These are phyloP conservation scores for Salix caprea DNA, from an alignment of 345 rosid genomes.

Conservation along the genomic window DNA sequence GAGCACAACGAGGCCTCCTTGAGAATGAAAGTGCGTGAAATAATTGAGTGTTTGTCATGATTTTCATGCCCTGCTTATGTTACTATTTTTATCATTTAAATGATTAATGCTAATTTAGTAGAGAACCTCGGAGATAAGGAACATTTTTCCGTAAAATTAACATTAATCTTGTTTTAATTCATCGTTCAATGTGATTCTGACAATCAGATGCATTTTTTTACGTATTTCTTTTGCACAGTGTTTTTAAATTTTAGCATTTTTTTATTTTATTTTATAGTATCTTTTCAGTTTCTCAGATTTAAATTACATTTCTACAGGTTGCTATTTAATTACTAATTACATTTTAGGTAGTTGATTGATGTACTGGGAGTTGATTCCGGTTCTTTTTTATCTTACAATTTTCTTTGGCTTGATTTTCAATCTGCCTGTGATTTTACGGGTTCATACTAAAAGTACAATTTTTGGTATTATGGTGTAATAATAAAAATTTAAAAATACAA, in stretches of 20 bases:
- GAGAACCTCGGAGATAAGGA: no score
- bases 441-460: not conserved
- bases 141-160: no score
- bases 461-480: not conserved
- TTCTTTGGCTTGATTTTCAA: no score
- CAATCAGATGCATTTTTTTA: not conserved
- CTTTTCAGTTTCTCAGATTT: not conserved
- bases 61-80: no score
- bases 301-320: not conserved
- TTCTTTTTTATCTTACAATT: not conserved
- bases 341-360: not conserved
- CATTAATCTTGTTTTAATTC: no score
- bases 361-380: not conserved
- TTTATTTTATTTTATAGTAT: not conserved
- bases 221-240: not conserved
- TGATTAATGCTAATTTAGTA: not conserved
- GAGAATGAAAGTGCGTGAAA: not conserved
- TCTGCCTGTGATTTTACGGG: not conserved
- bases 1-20: not conserved
- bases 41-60: no score
- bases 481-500: no score
- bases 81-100: no score
- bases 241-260: no score
- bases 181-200: no score
- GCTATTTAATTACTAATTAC: not conserved